Evolutionary conservation across 768 basidiomycete genomes (phyloP).

Genomic region (Collybia nuda): DNA sequence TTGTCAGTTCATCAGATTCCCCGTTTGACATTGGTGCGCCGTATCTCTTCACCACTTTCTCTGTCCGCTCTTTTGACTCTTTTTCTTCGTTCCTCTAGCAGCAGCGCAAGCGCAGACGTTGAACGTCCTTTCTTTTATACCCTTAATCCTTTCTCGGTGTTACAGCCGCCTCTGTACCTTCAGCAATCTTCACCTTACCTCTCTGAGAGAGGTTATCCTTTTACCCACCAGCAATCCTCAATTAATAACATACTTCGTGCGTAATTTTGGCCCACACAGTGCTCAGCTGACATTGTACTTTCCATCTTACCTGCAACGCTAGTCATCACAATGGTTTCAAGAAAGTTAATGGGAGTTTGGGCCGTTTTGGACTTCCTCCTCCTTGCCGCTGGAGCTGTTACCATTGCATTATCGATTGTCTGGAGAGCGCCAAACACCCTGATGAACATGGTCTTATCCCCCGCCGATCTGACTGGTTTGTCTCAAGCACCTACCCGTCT

Average conservation of each 20-base stretch:
- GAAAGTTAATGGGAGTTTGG: constrained; percentile 69
- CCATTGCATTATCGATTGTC: constrained; percentile 66
- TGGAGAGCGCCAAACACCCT: constrained; percentile 72
- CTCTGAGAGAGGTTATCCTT: constrained; percentile 48
- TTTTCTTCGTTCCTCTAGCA: constrained; percentile 34
- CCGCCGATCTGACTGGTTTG: constrained; percentile 58
- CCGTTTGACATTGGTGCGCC: constrained; percentile 12
- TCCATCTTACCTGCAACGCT: neutral
- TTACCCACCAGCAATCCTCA: neutral
- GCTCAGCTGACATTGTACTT: neutral
- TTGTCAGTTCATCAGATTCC: neutral
- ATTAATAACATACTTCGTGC: constrained; percentile 2
- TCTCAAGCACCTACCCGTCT: neutral
- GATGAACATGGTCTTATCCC: constrained; percentile 68
- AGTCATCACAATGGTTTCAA: constrained; percentile 61
- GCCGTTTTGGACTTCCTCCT: constrained; percentile 68
- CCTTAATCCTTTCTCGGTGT: constrained; percentile 36
- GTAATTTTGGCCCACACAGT: neutral
- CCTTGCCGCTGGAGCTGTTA: constrained; percentile 65
- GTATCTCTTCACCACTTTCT: constrained; percentile 18
- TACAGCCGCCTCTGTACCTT: constrained; percentile 41
- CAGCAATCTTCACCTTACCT: constrained; percentile 28
- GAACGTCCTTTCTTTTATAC: constrained; percentile 56
- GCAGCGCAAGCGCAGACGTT: constrained; percentile 63
- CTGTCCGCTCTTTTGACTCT: constrained; percentile 27